A percentile compares a stretch with the other conserved stretches of the same genome.
phyloP scores from a whole-genome alignment of 1,139 yeast genomes.

The Candida pseudoviswanathii region DNA sequence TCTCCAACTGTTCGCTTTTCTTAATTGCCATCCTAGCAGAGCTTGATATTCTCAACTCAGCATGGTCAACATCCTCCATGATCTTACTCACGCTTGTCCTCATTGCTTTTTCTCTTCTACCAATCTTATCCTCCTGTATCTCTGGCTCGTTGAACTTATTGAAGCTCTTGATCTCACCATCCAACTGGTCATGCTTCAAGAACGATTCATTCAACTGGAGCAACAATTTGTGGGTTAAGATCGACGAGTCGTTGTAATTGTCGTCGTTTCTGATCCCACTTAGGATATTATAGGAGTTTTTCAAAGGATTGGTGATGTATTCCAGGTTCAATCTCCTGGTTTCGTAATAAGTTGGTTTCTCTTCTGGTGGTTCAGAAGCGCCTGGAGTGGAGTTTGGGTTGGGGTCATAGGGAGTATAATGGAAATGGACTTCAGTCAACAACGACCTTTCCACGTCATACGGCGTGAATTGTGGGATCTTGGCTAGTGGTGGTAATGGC shows the following conservation, averaged over 20 bases:
- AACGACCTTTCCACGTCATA: slow-evolving; percentile 79
- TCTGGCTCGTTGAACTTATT: slow-evolving; percentile 25
- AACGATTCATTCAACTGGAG: slow-evolving; percentile 38
- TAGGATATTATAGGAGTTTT: slow-evolving; percentile 54
- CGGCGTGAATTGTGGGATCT: slow-evolving; percentile 62
- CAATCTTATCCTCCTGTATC: slow-evolving; percentile 24
- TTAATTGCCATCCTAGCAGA: slow-evolving; percentile 42
- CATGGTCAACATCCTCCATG: slow-evolving; percentile 39
- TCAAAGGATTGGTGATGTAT: slow-evolving; percentile 66
- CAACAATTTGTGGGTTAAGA: slow-evolving; percentile 40
- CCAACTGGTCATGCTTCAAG: slow-evolving; percentile 26
- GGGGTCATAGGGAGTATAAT: slow-evolving; percentile 48
- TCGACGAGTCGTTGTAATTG: slow-evolving; percentile 21
- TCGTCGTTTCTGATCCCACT: slow-evolving; percentile 51
- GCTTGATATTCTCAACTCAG: slow-evolving; percentile 41
- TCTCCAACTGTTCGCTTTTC: slow-evolving; percentile 34
- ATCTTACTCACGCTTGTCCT: slow-evolving; percentile 30
- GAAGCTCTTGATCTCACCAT: slow-evolving; percentile 31
- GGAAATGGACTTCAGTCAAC: slow-evolving; percentile 74
- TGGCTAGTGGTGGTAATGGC: slow-evolving; percentile 80
- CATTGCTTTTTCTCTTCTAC: slow-evolving; percentile 37
- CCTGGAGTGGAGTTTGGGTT: slow-evolving; percentile 1
- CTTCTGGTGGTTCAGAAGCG: slow-evolving; percentile 11
- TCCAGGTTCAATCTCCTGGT: slow-evolving; percentile 68
- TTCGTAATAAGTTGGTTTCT: slow-evolving; percentile 52